Conservation (phyloP, 2,329 filamentous ascomycete species). For the Diaporthe nobilis region DNA sequence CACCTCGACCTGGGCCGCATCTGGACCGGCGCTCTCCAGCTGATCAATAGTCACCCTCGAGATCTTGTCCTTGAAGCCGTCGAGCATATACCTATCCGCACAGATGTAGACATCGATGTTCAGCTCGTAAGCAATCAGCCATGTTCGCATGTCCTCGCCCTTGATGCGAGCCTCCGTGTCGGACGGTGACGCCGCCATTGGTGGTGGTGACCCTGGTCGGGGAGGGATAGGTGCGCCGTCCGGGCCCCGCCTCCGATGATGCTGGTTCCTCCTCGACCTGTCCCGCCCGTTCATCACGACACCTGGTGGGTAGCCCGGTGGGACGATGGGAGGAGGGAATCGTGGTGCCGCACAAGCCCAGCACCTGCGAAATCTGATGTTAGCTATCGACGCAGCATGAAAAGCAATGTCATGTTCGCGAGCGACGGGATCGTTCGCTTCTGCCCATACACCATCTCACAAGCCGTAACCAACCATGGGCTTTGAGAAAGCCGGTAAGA, state of each 20-base stretch:
- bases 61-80: constrained; percentile 59
- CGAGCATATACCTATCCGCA: constrained; percentile 62
- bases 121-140: constrained; percentile 62
- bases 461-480: not conserved
- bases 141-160: constrained; percentile 61
- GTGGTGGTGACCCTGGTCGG: constrained; percentile 38
- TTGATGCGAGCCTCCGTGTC: constrained; percentile 53
- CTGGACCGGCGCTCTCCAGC: constrained; percentile 59
- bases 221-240: constrained; percentile 37
- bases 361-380: constrained; percentile 46
- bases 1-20: constrained; percentile 60
- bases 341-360: constrained; percentile 58
- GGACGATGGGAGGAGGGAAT: constrained; percentile 48
- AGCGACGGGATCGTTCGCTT: too few species aligned
- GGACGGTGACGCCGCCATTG: constrained; percentile 42
- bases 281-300: constrained; percentile 11
- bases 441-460: too few species aligned
- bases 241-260: constrained; percentile 34
- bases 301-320: constrained; percentile 41
- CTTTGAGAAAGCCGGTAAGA: not conserved
- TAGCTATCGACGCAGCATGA: constrained; percentile 1
- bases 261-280: constrained; percentile 27
- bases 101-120: constrained; percentile 65
- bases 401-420: not conserved
- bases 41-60: constrained; percentile 60